Conservation (phyloP, 305 asterid species). For the Fraxinus ornus region DNA sequence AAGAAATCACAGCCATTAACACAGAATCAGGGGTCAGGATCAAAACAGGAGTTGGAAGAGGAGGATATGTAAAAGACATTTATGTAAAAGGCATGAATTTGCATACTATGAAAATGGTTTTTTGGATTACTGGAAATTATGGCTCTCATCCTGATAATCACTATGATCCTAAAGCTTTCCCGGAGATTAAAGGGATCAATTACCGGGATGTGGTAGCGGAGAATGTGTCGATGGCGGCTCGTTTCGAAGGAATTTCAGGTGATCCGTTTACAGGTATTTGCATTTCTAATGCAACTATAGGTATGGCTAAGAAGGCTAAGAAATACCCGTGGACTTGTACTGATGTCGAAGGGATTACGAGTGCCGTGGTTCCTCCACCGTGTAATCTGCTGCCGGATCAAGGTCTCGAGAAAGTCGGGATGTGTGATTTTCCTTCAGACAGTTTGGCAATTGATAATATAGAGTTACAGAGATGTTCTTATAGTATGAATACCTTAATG, state of each 20-base stretch:
- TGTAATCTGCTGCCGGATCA: constrained; percentile 45
- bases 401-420: constrained; percentile 26
- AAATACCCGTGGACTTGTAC: constrained; percentile 55
- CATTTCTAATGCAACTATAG: constrained; percentile 67
- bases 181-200: constrained; percentile 52
- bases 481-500: constrained; percentile 9
- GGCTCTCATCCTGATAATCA: constrained; percentile 48
- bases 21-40: constrained; percentile 49
- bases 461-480: constrained; percentile 27
- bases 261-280: constrained; percentile 75
- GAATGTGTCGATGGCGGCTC: constrained; percentile 40
- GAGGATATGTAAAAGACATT: constrained; percentile 43
- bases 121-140: constrained; percentile 58
- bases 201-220: constrained; percentile 57
- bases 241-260: constrained; percentile 68
- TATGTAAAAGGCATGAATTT: constrained; percentile 47
- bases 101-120: constrained; percentile 51
- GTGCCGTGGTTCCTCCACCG: constrained; percentile 53
- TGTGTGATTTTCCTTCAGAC: constrained; percentile 33
- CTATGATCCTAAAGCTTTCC: constrained; percentile 44
- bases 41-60: constrained; percentile 46
- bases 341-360: constrained; percentile 49
- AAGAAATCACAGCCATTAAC: constrained; percentile 42
- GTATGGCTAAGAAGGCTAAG: constrained; percentile 61
- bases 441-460: constrained; percentile 20